These are phyloP conservation scores for Sesbania bispinosa DNA, from an alignment of 306 rosid species.

Conservation along the genomic window DNA sequence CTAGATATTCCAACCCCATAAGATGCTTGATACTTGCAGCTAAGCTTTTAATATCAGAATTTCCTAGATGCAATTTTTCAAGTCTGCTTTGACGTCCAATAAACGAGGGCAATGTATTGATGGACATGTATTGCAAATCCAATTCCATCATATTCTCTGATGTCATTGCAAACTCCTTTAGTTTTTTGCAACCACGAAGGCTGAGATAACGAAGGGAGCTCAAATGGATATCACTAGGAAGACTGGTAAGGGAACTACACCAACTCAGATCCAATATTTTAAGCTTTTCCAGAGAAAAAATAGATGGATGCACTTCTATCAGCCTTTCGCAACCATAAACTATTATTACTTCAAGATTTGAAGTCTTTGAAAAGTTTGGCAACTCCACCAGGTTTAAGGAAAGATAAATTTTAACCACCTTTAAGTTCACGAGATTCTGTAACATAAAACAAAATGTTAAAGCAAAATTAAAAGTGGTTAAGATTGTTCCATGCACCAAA, in stretches of 20 bases:
- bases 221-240: neutral
- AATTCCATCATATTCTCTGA: conserved; percentile 1
- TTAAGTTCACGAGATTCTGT: conserved; percentile 17
- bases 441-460: neutral
- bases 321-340: neutral
- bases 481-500: too few relatives aligned
- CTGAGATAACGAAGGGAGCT: conserved; percentile 17
- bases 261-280: neutral
- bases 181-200: neutral
- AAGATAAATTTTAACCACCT: neutral
- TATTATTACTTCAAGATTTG: neutral
- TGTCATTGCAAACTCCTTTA: conserved; percentile 10
- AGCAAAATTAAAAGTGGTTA: neutral
- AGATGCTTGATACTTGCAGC: conserved; percentile 16
- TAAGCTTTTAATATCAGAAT: neutral
- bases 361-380: conserved; percentile 19
- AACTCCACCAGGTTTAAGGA: neutral
- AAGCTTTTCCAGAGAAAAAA: conserved; percentile 14
- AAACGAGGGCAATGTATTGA: conserved; percentile 7
- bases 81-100: conserved; percentile 11
- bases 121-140: neutral
- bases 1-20: neutral
- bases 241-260: neutral
- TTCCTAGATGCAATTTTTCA: neutral
- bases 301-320: conserved; percentile 9